Percentiles rank a stretch among this genome's conserved stretches.
Conservation (phyloP, 441 rosid genomes). For the Lepidium campestre region DNA sequence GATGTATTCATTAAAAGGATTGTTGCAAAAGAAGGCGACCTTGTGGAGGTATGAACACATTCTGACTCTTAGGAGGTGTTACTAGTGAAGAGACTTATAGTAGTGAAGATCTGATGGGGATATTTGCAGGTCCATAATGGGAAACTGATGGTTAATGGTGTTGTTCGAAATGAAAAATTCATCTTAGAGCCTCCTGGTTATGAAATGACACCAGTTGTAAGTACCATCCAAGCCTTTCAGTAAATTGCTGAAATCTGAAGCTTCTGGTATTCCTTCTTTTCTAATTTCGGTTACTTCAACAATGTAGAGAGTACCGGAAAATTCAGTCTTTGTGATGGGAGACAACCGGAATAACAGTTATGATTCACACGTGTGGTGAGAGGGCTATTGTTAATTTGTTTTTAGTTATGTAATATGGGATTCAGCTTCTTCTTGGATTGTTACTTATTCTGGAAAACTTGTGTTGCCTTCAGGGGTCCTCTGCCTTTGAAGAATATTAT, state of each 20-base stretch:
- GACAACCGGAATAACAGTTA: slow-evolving; percentile 95
- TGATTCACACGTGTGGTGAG: slow-evolving; percentile 95
- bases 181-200: slow-evolving; percentile 74
- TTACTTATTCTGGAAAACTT: background rate
- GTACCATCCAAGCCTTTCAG: slow-evolving; percentile 17
- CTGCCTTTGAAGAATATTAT: slow-evolving; percentile 84
- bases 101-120: background rate
- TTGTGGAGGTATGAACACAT: slow-evolving; percentile 59
- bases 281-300: background rate
- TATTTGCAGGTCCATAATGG: slow-evolving; percentile 65
- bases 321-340: slow-evolving; percentile 92
- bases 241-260: background rate
- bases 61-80: background rate
- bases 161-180: slow-evolving; percentile 57
- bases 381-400: background rate
- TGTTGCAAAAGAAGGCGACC: slow-evolving; percentile 89
- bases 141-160: slow-evolving; percentile 77
- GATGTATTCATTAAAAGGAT: slow-evolving; percentile 90
- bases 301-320: slow-evolving; percentile 70
- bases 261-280: background rate
- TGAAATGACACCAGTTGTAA: slow-evolving; percentile 76
- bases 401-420: background rate
- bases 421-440: slow-evolving; percentile 1
- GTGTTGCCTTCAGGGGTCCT: slow-evolving; percentile 60
- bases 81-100: background rate